Base-by-base conservation (phyloP, 2,329 filamentous ascomycete genomes). In the Celoporthe dispersa region DNA sequence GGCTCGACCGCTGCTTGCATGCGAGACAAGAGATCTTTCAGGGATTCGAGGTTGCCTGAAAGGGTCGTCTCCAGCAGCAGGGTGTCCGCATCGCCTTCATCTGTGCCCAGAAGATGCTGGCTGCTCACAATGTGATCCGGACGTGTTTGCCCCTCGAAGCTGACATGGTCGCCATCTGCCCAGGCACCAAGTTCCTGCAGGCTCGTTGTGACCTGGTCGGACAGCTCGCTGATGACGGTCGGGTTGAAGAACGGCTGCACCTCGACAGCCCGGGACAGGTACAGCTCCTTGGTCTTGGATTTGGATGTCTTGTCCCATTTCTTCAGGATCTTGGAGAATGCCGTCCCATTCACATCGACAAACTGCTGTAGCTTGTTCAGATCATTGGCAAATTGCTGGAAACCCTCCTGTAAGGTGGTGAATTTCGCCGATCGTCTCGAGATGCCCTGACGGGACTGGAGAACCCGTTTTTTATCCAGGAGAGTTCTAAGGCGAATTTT, bases 251-350 rank as follows among this genome's bases (percentile, higher is more conserved):
- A 98, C 8, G 96, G 96, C 77, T 98, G 96, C 9, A 98, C 94
- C 80, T 99, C 96, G 73, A 99, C 95, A 11, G 96, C 96, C 71
- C 96, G 88, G 12, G 97, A 97, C 48, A 99, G 90, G 79, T 98
- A 99, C 55, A 98, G 88, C 82, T 98, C 96, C 81, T 99, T 99
- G 71, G 96, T 98, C 80, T 95, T 95, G 66, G 95, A 98, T 86
- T 98, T 99, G 75, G 95, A 98, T 1, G 94, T 98, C 87, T 99
- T 99, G 83, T 99, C 96, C 96, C 96, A 99, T 88, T 99, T 99
- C 83, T 99, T 99, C 73, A 99, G 84, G 71, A 99, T 99, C 81
- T 99, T 99, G 37, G 95, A 98, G 80, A 98, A 98, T 22, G 94
- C 96, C 1, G 94, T 98, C 77, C 96, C 95, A 79, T 99, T 99